Evolutionary conservation across 257 asterid species (phyloP).

Genomic region (Handroanthus guayacan): DNA sequence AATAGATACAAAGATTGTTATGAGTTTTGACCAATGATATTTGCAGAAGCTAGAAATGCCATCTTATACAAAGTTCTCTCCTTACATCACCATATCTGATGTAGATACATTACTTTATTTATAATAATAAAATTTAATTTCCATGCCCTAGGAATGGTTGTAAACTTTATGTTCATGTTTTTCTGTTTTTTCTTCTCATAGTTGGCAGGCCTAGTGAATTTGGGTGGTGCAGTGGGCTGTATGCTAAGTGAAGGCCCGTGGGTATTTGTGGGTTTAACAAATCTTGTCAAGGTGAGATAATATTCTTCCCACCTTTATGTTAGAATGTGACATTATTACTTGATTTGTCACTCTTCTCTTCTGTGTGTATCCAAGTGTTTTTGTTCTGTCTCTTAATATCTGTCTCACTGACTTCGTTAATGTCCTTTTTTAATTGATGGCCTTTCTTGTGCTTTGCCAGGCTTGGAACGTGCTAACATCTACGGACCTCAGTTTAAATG

Average conservation of each 20-base stretch:
- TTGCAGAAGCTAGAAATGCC: neutral
- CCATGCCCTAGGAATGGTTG: slow-evolving; percentile 1
- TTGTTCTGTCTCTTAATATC: neutral
- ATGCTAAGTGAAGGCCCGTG: slow-evolving; percentile 79
- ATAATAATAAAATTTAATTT: neutral
- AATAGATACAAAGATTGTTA: neutral
- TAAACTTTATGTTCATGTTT: slow-evolving; percentile 3
- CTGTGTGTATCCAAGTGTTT: neutral
- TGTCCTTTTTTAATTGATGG: neutral
- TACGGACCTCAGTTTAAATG: slow-evolving; percentile 64
- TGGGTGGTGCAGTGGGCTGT: slow-evolving; percentile 64
- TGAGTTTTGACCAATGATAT: neutral
- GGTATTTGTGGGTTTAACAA: slow-evolving; percentile 65
- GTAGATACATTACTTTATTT: neutral
- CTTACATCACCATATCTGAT: neutral
- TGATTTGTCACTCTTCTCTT: neutral
- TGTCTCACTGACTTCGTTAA: neutral
- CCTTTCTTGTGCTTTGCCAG: slow-evolving; percentile 42
- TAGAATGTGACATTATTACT: neutral
- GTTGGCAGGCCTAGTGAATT: slow-evolving; percentile 55
- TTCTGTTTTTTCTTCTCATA: slow-evolving; percentile 25
- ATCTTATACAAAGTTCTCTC: neutral
- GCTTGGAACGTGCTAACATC: slow-evolving; percentile 72
- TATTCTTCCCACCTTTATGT: too few species aligned
- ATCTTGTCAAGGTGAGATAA: slow-evolving; percentile 63